Base-by-base conservation (phyloP, 495 filamentous ascomycete genomes). In the Lindgomyces ingoldianus region DNA sequence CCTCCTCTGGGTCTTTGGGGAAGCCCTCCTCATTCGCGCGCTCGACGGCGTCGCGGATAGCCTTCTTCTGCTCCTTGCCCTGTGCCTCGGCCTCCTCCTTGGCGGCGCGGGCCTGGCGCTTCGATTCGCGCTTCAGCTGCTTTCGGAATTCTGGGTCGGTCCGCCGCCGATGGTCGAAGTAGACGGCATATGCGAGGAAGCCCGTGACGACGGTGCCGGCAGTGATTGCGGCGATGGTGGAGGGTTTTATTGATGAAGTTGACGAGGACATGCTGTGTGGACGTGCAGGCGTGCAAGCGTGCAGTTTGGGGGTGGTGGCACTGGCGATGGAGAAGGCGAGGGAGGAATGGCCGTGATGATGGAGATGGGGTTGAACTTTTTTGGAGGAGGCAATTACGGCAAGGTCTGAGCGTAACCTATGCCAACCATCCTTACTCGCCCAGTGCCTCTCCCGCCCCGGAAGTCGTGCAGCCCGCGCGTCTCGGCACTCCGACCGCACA, bases 81-180 rank as follows among this genome's bases (percentile, higher is more conserved):
- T 87, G 78, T 45, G 84, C 85, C 65, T 70, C 67, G 30, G 63
- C 67, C 50, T 48, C 67, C 22, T 66, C 53, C 21, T 61, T 63
- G 26, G 62, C 63, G 30, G 59, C 53, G 39, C 60, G 59, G 19
- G 85, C 89, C 74, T 90, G 83, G 62, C 83, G 81, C 72, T 89
- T 88, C 73, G 90, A 89, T 75, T 92, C 89, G 65, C 89, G 85
- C 75, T 93, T 91, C 74, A 98, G 74, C 60, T 85, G 79, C 76
- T 89, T 91, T 72, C 94, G 84, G 83, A 97, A 98, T 22, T 89
- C 85, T 61, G 90, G 85, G 72, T 96, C 87, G 73, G 85, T 87
- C 69, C 94, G 90, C 69, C 94, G 86, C 75, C 88, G 88, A 80
- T 97, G 87, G 80, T 98, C 94, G 73, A 98, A 98, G 81, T 96